Percentiles rank a stretch among this genome's conserved stretches.
These are phyloP conservation scores for Tuber borchii DNA, from an alignment of 495 filamentous ascomycete species.

Conservation along the genomic window DNA sequence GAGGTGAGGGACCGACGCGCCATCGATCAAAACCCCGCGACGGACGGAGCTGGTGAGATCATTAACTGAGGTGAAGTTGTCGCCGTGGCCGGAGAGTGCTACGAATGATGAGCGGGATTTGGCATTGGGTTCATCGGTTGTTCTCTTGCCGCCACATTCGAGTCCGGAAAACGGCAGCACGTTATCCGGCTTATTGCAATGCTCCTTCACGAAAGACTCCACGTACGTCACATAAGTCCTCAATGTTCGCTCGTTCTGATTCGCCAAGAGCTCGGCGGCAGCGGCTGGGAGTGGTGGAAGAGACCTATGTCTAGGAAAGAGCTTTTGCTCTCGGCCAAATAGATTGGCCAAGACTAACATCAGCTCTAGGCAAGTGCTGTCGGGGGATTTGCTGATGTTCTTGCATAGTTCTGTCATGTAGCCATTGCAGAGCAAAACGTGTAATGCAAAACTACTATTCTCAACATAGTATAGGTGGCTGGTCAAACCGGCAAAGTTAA, in stretches of 20 bases:
- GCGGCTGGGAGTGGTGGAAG: conserved; percentile 56
- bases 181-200: conserved; percentile 49
- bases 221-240: conserved; percentile 61
- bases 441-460: conserved; percentile 65
- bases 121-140: neutral
- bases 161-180: conserved; percentile 54
- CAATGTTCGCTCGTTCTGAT: conserved; percentile 58
- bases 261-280: conserved; percentile 51
- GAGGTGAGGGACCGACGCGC: conserved; percentile 61
- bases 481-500: conserved; percentile 64
- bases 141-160: conserved; percentile 8
- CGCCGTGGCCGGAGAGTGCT: conserved; percentile 61
- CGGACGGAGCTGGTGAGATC: conserved; percentile 59
- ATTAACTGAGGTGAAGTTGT: conserved; percentile 55
- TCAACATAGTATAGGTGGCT: conserved; percentile 69
- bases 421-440: conserved; percentile 61
- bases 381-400: conserved; percentile 41
- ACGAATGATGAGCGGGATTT: conserved; percentile 56
- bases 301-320: conserved; percentile 35
- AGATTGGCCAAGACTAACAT: conserved; percentile 64
- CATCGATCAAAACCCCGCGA: conserved; percentile 61
- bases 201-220: conserved; percentile 58
- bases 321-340: conserved; percentile 50
- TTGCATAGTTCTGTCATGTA: conserved; percentile 62
- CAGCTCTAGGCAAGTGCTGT: conserved; percentile 47